A percentile compares a stretch with the other conserved stretches of the same genome.
Conservation (phyloP, 305 asterid species). For the Andrographis paniculata region DNA sequence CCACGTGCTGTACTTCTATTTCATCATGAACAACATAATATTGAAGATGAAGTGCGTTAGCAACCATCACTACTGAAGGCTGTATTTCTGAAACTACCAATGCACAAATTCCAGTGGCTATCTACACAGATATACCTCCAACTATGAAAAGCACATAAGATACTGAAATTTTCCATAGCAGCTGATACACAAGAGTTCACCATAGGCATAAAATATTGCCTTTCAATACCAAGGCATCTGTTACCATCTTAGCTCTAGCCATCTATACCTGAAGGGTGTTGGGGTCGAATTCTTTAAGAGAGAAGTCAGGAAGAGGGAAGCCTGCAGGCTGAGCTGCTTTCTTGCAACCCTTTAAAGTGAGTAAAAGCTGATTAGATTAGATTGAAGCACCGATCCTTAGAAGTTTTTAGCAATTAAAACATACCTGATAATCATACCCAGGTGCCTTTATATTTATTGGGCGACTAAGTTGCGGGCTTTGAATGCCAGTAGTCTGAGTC, state of each 20-base stretch:
- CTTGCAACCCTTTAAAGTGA: slow-evolving; percentile 45
- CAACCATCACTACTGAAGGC: not conserved
- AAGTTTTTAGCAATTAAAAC: slow-evolving; percentile 10
- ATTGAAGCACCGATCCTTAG: not conserved
- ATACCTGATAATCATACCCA: slow-evolving; percentile 58
- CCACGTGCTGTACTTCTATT: too few species aligned
- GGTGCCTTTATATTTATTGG: slow-evolving; percentile 4
- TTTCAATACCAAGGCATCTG: slow-evolving; percentile 12
- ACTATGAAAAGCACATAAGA: not conserved
- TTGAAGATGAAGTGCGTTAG: not conserved
- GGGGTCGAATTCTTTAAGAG: slow-evolving; percentile 55
- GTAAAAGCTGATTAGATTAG: slow-evolving; percentile 9
- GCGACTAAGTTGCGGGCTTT: slow-evolving; percentile 13
- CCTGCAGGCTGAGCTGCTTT: slow-evolving; percentile 44
- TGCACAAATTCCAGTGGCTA: not conserved
- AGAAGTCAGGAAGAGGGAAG: slow-evolving; percentile 44
- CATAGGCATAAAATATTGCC: slow-evolving; percentile 32
- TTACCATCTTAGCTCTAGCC: too few species aligned
- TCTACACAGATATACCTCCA: not conserved
- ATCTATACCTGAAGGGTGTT: slow-evolving; percentile 60
- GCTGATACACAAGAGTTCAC: not conserved
- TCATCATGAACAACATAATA: too few species aligned
- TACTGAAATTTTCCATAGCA: too few species aligned
- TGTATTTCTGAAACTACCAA: not conserved
- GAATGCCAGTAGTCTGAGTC: slow-evolving; percentile 38